Conservation (phyloP, 306 rosid genomes). For the Ammopiptanthus mongolicus region DNA sequence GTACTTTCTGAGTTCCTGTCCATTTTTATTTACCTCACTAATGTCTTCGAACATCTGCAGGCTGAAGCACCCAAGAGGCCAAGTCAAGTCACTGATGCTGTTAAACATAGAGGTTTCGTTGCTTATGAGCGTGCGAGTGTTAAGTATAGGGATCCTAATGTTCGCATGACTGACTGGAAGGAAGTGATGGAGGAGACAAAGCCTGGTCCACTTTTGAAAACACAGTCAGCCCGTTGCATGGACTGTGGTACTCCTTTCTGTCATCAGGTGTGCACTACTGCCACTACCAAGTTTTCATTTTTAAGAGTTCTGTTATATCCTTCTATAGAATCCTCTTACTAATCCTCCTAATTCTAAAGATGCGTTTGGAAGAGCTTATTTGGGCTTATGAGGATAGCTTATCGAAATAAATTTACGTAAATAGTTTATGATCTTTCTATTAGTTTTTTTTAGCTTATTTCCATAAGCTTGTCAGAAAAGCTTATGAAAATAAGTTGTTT, state of each 20-base stretch:
- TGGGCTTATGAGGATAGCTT: no score
- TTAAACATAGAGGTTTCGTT: constrained; percentile 85
- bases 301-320: not conserved
- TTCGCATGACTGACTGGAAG: constrained; percentile 81
- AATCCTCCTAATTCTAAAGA: no score
- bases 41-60: constrained; percentile 31
- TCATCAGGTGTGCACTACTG: constrained; percentile 62
- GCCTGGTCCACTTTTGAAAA: constrained; percentile 90
- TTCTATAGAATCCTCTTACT: no score
- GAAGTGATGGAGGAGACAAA: constrained; percentile 89
- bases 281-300: not conserved
- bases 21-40: not conserved
- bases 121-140: constrained; percentile 94
- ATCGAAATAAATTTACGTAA: no score
- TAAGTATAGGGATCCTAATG: constrained; percentile 81
- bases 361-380: no score
- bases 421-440: no score
- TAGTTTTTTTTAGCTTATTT: no score
- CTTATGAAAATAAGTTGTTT: no score
- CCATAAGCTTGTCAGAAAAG: no score
- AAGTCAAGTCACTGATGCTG: constrained; percentile 54
- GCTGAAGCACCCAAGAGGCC: constrained; percentile 61
- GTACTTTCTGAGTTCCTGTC: not conserved
- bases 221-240: constrained; percentile 99
- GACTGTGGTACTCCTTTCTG: constrained; percentile 99